These are phyloP conservation scores for Talaromyces verruculosus DNA, from an alignment of 2,329 filamentous ascomycete genomes.

Conservation along the genomic window DNA sequence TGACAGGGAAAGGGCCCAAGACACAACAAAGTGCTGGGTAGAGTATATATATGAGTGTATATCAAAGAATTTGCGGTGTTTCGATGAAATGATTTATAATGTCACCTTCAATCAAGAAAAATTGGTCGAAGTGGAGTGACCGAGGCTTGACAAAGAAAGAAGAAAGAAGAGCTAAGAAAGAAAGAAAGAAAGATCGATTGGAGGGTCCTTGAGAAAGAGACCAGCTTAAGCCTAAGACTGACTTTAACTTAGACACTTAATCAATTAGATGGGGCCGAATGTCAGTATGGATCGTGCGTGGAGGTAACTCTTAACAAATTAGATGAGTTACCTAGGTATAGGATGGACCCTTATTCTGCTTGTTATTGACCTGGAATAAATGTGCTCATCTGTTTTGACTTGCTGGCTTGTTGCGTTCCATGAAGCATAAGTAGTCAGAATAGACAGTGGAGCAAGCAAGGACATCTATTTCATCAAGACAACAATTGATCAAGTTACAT, in stretches of 20 bases:
- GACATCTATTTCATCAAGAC: background rate
- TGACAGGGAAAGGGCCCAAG: slow-evolving; percentile 9
- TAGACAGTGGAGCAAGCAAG: background rate
- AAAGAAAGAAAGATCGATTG: background rate
- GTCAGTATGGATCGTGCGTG: background rate
- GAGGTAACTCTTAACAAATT: background rate
- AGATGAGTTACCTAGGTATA: background rate
- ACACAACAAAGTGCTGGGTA: slow-evolving; percentile 18
- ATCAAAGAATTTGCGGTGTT: background rate
- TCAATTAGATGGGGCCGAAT: slow-evolving; percentile 1
- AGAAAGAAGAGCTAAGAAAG: too few species aligned
- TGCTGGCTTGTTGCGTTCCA: background rate
- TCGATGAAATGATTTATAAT: background rate
- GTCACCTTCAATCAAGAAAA: background rate
- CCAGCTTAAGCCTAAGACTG: background rate
- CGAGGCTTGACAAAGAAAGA: background rate
- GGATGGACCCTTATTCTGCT: background rate
- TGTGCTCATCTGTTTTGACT: background rate
- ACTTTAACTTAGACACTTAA: background rate
- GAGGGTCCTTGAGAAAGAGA: background rate
- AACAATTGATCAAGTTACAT: background rate
- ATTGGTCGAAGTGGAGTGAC: background rate
- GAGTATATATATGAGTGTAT: background rate
- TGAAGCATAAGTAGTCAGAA: background rate
- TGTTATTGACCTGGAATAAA: background rate